Base-by-base conservation (phyloP, 2,329 filamentous ascomycete genomes). In the Colletotrichum tropicicola region DNA sequence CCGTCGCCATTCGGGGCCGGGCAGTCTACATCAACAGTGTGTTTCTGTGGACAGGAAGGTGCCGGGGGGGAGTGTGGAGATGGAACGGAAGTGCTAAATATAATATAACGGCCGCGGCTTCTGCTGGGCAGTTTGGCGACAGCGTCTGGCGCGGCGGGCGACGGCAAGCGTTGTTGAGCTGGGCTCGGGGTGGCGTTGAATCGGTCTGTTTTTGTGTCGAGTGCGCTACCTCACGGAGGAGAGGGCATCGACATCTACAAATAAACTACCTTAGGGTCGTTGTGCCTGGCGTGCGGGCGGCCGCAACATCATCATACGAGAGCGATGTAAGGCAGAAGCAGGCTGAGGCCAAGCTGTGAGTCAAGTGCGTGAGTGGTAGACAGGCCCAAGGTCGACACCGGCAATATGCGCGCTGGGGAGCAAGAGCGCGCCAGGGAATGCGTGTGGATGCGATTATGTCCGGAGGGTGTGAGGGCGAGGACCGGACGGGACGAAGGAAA, bases 1-100 rank as follows among this genome's bases (percentile, higher is more conserved):
- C 30, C 43, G 67, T 64, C 67, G 65, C 67, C 67, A 68, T 68
- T 67, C 63, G 27, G 63, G 35, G 52, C 47, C 58, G 52, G 28
- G 41, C 35, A 64, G 23, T 65, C 57, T 53, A 64, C 52, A 64
- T 58, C 52, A 68, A 65, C 48, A 37, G 47, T 32, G 47, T 35
- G 32, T 13, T 53, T 66, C 59, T 48, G 62, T 47, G 58, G 52
- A 25, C 45, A 64, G 47, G 51, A 56, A 62, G 41, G 57, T 55
- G 19, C 51, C 35, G 44, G 49, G 37, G 25, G 8, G 32, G 17
- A 47, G 45, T 58, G 37, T 64, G 63, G 59, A 58, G 63, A 45
- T 64, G 13, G 52, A 49, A 63, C 21, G 58, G 48, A 35, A 35
- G 28, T 25, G 45, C 27, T 30, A 51, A 35, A 17, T 25, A 45